These are phyloP conservation scores for Citrullus amarus DNA, from an alignment of 306 rosid genomes.

Conservation along the genomic window DNA sequence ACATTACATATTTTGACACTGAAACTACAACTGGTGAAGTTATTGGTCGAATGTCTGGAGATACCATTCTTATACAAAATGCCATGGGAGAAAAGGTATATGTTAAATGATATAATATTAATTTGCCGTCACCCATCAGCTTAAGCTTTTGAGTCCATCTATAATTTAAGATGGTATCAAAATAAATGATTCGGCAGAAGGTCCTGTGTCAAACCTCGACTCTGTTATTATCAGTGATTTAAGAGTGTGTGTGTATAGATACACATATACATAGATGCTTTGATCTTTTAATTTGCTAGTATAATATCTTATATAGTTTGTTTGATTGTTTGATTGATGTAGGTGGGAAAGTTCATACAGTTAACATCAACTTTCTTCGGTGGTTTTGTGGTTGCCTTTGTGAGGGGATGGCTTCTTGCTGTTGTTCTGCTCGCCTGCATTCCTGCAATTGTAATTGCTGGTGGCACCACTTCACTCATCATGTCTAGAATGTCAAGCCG, in stretches of 20 bases:
- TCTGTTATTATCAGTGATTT: too few species aligned
- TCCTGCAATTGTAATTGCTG: slow-evolving; percentile 42
- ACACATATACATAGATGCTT: not conserved
- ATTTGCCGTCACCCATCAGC: too few species aligned
- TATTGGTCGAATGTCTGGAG: slow-evolving; percentile 88
- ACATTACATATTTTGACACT: slow-evolving; percentile 74
- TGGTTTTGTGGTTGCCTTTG: slow-evolving; percentile 52
- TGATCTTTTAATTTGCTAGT: not conserved
- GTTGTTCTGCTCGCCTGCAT: slow-evolving; percentile 47
- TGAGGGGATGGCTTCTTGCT: slow-evolving; percentile 63
- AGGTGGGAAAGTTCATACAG: slow-evolving; percentile 89
- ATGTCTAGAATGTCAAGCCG: slow-evolving; percentile 60
- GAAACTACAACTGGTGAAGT: slow-evolving; percentile 75
- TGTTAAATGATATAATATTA: too few species aligned
- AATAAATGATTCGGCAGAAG: too few species aligned
- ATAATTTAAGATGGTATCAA: too few species aligned
- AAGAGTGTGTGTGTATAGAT: too few species aligned
- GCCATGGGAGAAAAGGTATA: slow-evolving; percentile 89
- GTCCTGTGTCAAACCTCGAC: too few species aligned
- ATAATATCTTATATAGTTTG: too few species aligned
- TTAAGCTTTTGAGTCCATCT: too few species aligned
- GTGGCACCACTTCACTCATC: slow-evolving; percentile 26
- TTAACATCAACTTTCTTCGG: slow-evolving; percentile 54
- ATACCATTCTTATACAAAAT: slow-evolving; percentile 80
- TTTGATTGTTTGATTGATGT: not conserved